Evolutionary conservation across 2,329 filamentous ascomycete species (phyloP), one percentile per base, ranked within the genome.

Genomic region (Sporothrix luriei): DNA sequence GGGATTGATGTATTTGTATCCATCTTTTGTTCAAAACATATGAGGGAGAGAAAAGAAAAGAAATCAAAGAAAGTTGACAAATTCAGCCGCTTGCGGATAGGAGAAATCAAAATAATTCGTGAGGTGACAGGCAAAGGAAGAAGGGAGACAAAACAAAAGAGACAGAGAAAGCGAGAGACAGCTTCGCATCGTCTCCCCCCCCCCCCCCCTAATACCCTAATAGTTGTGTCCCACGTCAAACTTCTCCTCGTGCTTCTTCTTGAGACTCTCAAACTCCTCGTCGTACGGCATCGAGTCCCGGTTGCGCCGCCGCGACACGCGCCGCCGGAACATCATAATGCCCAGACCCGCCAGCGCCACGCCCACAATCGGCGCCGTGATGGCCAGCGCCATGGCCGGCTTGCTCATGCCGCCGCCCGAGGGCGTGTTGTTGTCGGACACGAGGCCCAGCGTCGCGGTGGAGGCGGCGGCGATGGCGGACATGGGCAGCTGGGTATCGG

Each of bases 221-320:
- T 74, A 74, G 61, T 74, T 74, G 54, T 74, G 73, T 0, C 72
- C 72, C 9, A 69, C 61, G 33, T 66, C 71, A 67, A 74, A 74
- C 72, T 74, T 74, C 16, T 73, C 73, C 52, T 74, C 70, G 69
- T 73, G 73, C 71, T 73, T 75, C 52, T 72, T 75, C 70, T 75
- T 72, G 19, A 75, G 72, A 46, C 70, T 74, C 67, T 74, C 74
- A 65, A 73, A 73, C 69, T 76, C 74, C 69, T 73, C 71, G 54
- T 73, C 72, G 66, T 74, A 74, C 16, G 72, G 70, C 66, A 69
- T 33, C 24, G 72, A 71, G 33, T 66, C 33, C 4, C 72, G 71
- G 14, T 54, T 67, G 29, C 51, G 46, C 3, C 69, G 69, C 21
- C 70, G 67, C 9, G 64, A 49, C 1, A 54, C 61, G 6, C 72